Evolutionary conservation across 1,284 basidiomycete genomes (phyloP).

Genomic region (Cryptococcus sp.): DNA sequence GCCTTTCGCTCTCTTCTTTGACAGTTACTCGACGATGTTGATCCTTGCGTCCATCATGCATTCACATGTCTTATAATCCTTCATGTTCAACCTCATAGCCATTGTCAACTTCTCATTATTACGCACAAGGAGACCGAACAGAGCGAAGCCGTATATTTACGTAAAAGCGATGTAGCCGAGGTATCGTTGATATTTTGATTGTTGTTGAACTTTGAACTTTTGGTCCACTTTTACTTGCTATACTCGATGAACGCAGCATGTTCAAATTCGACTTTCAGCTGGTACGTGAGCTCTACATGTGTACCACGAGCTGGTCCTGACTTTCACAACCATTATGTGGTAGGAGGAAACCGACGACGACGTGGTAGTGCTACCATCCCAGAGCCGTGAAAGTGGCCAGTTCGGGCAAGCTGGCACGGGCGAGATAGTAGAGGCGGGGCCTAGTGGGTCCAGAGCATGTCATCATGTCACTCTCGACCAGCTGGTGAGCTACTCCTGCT

Average conservation of each 20-base stretch:
- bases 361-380: slow-evolving; percentile 2
- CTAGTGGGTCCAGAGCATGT: slow-evolving; percentile 16
- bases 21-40: too few relatives aligned
- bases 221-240: neutral
- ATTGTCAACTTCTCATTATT: too few relatives aligned
- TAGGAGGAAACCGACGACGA: slow-evolving; percentile 25
- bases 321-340: neutral
- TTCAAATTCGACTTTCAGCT: slow-evolving; percentile 56
- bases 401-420: neutral
- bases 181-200: too few relatives aligned
- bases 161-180: too few relatives aligned
- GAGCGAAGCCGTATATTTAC: too few relatives aligned
- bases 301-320: neutral
- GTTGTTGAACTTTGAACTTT: too few relatives aligned
- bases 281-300: slow-evolving; percentile 21
- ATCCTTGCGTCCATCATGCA: too few relatives aligned
- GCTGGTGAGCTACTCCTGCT: slow-evolving; percentile 29
- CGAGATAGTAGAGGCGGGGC: neutral
- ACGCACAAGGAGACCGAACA: too few relatives aligned
- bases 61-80: too few relatives aligned
- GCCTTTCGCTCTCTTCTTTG: too few relatives aligned
- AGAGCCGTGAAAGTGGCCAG: neutral
- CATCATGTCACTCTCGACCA: slow-evolving; percentile 40
- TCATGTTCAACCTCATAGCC: too few relatives aligned
- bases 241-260: slow-evolving; percentile 13